These are phyloP conservation scores for Protea cynaroides DNA, from an alignment of 164 flowering plant species.

Conservation along the genomic window DNA sequence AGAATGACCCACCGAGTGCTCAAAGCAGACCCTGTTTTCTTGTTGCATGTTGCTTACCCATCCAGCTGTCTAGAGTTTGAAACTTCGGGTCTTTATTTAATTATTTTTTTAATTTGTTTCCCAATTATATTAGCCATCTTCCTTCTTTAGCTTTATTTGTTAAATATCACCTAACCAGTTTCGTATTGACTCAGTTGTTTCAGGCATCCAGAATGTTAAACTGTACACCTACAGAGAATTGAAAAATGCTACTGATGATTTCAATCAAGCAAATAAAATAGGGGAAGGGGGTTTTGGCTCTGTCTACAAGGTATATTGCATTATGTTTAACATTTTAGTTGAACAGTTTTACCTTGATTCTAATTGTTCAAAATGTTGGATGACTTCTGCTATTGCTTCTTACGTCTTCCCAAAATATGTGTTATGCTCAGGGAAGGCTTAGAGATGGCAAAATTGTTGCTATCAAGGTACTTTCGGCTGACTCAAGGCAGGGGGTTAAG, in stretches of 20 bases:
- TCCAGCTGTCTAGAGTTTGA: no score
- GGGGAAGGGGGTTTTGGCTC: conserved; percentile 95
- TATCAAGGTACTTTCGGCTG: conserved; percentile 81
- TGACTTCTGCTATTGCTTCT: not conserved
- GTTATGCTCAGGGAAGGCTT: conserved; percentile 66
- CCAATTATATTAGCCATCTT: not conserved
- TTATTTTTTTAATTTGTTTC: not conserved
- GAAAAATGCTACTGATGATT: conserved; percentile 62
- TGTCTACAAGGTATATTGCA: conserved; percentile 70
- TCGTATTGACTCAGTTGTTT: conserved; percentile 36
- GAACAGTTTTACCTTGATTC: not conserved
- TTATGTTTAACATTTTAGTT: not conserved
- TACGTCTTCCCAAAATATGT: conserved; percentile 1
- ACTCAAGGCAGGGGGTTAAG: conserved; percentile 71
- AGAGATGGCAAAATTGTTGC: conserved; percentile 68
- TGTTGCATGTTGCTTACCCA: no score
- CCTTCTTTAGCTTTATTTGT: not conserved
- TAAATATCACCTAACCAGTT: conserved; percentile 10
- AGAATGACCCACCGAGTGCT: no score
- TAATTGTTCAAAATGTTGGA: not conserved
- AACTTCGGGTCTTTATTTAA: no score
- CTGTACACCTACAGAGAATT: conserved; percentile 55
- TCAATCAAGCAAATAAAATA: conserved; percentile 65
- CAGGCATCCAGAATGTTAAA: conserved; percentile 38
- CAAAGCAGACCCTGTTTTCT: no score